phyloP scores from a whole-genome alignment of 257 asterid genomes.

The Salvia miltiorrhiza region DNA sequence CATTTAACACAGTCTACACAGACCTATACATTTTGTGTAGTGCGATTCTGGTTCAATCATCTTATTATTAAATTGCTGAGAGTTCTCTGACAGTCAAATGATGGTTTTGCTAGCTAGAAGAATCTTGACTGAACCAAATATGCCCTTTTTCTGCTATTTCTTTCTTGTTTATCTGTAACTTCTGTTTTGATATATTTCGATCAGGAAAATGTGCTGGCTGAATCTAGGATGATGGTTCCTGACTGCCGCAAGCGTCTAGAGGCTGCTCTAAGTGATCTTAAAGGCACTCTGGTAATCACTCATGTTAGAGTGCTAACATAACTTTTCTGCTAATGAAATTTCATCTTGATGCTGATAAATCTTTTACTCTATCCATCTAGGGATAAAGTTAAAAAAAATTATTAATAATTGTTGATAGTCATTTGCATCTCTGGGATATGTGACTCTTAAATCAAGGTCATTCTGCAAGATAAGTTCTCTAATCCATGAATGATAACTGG shows the following conservation, averaged over 20 bases:
- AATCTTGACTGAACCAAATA: background rate
- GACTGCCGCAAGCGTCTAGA: slow-evolving; percentile 87
- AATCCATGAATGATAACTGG: background rate
- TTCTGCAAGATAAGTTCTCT: background rate
- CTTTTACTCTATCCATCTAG: background rate
- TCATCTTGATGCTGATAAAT: slow-evolving; percentile 4
- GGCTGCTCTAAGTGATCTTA: slow-evolving; percentile 72
- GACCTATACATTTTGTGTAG: background rate
- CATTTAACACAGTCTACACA: background rate
- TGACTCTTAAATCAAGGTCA: background rate
- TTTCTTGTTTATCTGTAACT: background rate
- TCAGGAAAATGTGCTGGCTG: slow-evolving; percentile 89
- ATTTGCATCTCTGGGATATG: background rate
- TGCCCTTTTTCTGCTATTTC: background rate
- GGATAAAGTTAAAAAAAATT: background rate
- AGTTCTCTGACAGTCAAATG: background rate
- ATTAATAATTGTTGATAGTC: background rate
- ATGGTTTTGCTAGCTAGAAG: background rate
- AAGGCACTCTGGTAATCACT: slow-evolving; percentile 57
- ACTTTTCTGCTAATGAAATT: background rate
- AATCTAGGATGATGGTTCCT: slow-evolving; percentile 96
- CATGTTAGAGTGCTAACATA: background rate
- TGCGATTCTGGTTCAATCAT: background rate
- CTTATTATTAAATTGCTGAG: background rate
- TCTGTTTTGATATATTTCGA: slow-evolving; percentile 3